Percentiles rank a stretch among this genome's conserved stretches.
Conservation (phyloP, 2,329 filamentous ascomycete genomes). For the Cordyceps javanica region DNA sequence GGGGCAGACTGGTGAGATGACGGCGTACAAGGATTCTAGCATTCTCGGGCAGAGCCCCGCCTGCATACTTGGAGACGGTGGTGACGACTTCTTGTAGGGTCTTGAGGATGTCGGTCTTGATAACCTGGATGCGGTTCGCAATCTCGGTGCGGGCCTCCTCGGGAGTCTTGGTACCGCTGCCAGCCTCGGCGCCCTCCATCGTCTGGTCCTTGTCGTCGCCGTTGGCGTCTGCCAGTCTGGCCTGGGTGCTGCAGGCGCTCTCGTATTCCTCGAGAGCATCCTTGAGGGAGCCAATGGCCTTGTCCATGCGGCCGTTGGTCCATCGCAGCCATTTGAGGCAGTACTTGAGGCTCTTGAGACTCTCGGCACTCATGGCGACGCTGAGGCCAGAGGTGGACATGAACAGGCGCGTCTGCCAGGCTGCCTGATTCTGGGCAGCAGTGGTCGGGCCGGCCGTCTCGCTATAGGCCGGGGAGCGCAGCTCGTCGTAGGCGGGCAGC, state of each 20-base stretch:
- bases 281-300: slow-evolving; percentile 68
- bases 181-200: slow-evolving; percentile 15
- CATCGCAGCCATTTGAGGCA: slow-evolving; percentile 74
- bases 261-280: slow-evolving; percentile 78
- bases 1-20: slow-evolving; percentile 78
- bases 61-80: slow-evolving; percentile 82
- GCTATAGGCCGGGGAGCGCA: slow-evolving; percentile 68
- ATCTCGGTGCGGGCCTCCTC: slow-evolving; percentile 36
- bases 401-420: slow-evolving; percentile 78
- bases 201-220: slow-evolving; percentile 21
- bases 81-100: slow-evolving; percentile 76
- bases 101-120: slow-evolving; percentile 67
- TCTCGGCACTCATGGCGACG: slow-evolving; percentile 86
- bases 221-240: slow-evolving; percentile 17
- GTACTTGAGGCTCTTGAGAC: slow-evolving; percentile 74
- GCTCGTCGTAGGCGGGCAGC: slow-evolving; percentile 77
- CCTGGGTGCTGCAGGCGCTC: slow-evolving; percentile 24
- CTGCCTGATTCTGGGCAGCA: slow-evolving; percentile 23
- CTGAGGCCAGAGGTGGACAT: slow-evolving; percentile 88
- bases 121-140: slow-evolving; percentile 57
- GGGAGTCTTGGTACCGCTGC: slow-evolving; percentile 17
- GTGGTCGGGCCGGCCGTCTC: slow-evolving; percentile 39
- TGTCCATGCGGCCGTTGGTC: slow-evolving; percentile 75
- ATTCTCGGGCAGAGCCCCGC: slow-evolving; percentile 86
- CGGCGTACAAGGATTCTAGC: slow-evolving; percentile 75